A percentile compares a stretch with the other conserved stretches of the same genome.
Evolutionary conservation across 148 eudicot genomes (phyloP).

Genomic region (Dysphania ambrosioides): DNA sequence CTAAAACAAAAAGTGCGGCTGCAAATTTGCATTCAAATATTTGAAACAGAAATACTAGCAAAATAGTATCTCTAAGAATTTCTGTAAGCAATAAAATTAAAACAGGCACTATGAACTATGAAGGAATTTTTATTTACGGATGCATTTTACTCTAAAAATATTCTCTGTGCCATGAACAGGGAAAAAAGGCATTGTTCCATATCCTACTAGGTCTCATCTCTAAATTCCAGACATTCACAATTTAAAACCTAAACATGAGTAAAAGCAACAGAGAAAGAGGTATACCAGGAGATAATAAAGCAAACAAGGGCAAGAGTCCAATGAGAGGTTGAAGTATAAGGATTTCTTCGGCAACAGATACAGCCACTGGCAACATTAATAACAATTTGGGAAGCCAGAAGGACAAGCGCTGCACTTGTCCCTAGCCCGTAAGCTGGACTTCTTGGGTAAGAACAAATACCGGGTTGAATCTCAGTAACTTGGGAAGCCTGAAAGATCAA

Average conservation of each 20-base stretch:
- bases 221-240: neutral
- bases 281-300: slow-evolving; percentile 85
- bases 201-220: neutral
- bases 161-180: neutral
- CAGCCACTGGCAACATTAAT: slow-evolving; percentile 66
- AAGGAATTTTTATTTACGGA: neutral
- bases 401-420: slow-evolving; percentile 57
- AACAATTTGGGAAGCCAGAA: slow-evolving; percentile 63
- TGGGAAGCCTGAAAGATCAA: slow-evolving; percentile 51
- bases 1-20: neutral
- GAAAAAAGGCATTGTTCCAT: neutral
- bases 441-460: slow-evolving; percentile 66
- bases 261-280: slow-evolving; percentile 2
- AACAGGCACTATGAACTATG: neutral
- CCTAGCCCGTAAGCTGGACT: slow-evolving; percentile 82
- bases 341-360: slow-evolving; percentile 60
- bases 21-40: neutral
- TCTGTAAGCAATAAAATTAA: neutral
- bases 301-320: slow-evolving; percentile 64
- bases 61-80: neutral
- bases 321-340: slow-evolving; percentile 41
- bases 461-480: slow-evolving; percentile 41
- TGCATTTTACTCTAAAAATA: too few relatives aligned
- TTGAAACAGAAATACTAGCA: neutral
- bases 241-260: neutral